A percentile compares a stretch with the other conserved stretches of the same genome.
Evolutionary conservation across 1,284 basidiomycete species (phyloP).

Genomic region (Apiotrichum brassicae): DNA sequence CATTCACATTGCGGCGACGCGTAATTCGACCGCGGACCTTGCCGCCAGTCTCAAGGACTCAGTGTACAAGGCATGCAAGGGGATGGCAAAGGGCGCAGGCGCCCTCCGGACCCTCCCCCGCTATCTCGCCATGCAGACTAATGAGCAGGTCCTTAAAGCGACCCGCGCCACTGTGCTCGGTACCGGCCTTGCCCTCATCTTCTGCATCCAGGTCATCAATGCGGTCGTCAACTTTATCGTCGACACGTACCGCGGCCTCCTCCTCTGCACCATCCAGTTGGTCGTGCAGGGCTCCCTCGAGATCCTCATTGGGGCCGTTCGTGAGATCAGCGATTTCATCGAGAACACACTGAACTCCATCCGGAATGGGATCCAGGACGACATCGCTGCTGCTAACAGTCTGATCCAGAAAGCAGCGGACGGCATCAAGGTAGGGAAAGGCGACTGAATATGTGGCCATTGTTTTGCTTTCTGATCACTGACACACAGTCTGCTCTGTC

Average conservation of each 20-base stretch:
- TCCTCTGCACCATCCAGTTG: slow-evolving; percentile 87
- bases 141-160: slow-evolving; percentile 66
- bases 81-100: slow-evolving; percentile 74
- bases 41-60: slow-evolving; percentile 64
- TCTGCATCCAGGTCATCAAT: slow-evolving; percentile 68
- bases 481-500: slow-evolving; percentile 54
- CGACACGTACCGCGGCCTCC: slow-evolving; percentile 81
- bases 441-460: too few species aligned
- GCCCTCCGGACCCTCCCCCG: slow-evolving; percentile 77
- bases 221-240: slow-evolving; percentile 84
- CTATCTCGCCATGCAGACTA: slow-evolving; percentile 75
- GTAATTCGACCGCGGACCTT: slow-evolving; percentile 56
- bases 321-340: slow-evolving; percentile 67
- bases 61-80: slow-evolving; percentile 69
- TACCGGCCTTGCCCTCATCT: slow-evolving; percentile 63
- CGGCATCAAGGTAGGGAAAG: too few species aligned
- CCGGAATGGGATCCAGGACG: slow-evolving; percentile 62
- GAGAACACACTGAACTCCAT: slow-evolving; percentile 57
- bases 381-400: slow-evolving; percentile 62
- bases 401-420: slow-evolving; percentile 61
- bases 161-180: slow-evolving; percentile 72
- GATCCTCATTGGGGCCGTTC: slow-evolving; percentile 71
- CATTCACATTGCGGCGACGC: slow-evolving; percentile 69
- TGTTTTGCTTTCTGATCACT: too few species aligned
- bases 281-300: slow-evolving; percentile 74